phyloP scores from a whole-genome alignment of 768 basidiomycete genomes.

The Kondoa subrosea region DNA sequence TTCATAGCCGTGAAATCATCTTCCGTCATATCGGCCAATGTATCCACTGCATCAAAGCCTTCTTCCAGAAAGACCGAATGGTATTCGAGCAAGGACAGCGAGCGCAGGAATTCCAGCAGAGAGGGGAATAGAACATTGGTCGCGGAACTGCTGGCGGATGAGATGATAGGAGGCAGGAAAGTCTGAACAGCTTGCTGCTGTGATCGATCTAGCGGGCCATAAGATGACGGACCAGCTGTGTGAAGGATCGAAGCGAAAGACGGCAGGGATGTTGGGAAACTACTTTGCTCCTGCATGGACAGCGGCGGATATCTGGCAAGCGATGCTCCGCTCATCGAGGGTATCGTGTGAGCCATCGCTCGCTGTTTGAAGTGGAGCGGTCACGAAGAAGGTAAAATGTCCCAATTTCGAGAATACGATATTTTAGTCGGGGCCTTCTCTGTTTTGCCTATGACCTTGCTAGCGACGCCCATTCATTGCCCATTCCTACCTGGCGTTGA shows the following conservation, averaged over 20 bases:
- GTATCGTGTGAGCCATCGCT: too few species aligned
- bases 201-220: not conserved
- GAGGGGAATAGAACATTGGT: not conserved
- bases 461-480: too few species aligned
- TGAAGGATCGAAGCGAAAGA: not conserved
- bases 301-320: too few species aligned
- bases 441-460: too few species aligned
- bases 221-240: not conserved
- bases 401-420: too few species aligned
- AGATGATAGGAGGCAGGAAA: not conserved
- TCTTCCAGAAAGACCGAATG: not conserved
- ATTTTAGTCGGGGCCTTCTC: too few species aligned
- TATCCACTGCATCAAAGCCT: not conserved
- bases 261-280: not conserved
- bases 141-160: not conserved
- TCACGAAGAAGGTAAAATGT: too few species aligned
- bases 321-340: too few species aligned
- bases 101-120: not conserved
- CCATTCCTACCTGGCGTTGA: too few species aligned
- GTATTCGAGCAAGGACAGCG: not conserved
- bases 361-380: too few species aligned
- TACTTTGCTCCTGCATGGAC: not conserved
- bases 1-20: not conserved
- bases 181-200: not conserved
- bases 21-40: not conserved